Base-by-base conservation (phyloP, 345 rosid species). In the Mangifera indica region DNA sequence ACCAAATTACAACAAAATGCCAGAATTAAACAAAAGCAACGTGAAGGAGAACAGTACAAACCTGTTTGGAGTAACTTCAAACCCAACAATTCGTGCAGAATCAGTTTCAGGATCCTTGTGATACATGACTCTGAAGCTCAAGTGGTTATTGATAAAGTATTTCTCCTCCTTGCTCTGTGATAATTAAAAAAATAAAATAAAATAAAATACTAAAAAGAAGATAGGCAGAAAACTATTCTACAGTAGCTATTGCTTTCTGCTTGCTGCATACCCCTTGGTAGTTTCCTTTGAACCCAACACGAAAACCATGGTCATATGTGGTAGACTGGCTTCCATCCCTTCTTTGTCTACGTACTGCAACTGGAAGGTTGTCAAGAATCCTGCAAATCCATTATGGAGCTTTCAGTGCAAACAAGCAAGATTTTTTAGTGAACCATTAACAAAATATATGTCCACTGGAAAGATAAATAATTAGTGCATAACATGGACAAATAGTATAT, bases 341-440 rank as follows among this genome's bases (percentile, higher is more conserved):
- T 80, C 97, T 87, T 81, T 87, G 90, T 80, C 98, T 89, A 73
- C 71, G 92, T 73, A 94, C 98, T 78, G 98, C 98, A 74, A 94
- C 97, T 6, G 98, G 98, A 82, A 94, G 98, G 80, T 94, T 94
- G 84, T 92, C 98, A 14, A 94, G 85, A 79, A 94, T 94, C 97
- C 98, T 94, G 84, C 74, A 81, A 12, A 79, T 60, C 63, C 79
- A 78, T 49, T 63, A 59, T 25, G 40, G 34, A 66, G 52, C 45
- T 63, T 57, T 74, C 34, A 80, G 45, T 37, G 61, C 15, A 55
- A 21, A 45, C 7, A 7, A 40, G 29, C 67, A 2, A 46, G 34
- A n/a, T 2, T 25, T 6, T 18, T 10, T 5, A 40, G 46, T 10
- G 57, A 56, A 7, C 9, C 17, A 60, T 3, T n/a, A 49, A 37